Evolutionary conservation across 371 early-diverging fungal genomes (phyloP).

Genomic region (Mucor plumbeus): DNA sequence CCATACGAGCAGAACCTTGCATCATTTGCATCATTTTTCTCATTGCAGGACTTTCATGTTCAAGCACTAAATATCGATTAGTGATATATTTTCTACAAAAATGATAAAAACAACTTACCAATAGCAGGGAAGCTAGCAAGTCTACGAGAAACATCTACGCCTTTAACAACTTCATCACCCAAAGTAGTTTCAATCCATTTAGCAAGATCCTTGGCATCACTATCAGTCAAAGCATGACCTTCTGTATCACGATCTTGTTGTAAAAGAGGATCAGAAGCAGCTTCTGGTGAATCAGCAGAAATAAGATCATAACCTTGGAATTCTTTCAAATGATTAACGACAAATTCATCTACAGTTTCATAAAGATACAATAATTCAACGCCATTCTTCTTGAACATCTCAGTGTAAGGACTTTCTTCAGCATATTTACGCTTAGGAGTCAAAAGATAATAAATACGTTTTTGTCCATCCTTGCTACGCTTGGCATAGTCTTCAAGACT

Average conservation of each 20-base stretch:
- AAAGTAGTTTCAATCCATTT: slow-evolving; percentile 70
- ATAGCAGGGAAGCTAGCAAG: slow-evolving; percentile 77
- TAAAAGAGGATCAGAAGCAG: slow-evolving; percentile 53
- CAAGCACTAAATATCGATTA: slow-evolving; percentile 51
- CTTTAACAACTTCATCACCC: slow-evolving; percentile 64
- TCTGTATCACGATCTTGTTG: slow-evolving; percentile 38
- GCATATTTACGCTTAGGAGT: slow-evolving; percentile 82
- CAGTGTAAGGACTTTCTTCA: slow-evolving; percentile 87
- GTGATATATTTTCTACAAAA: background rate
- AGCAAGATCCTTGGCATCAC: slow-evolving; percentile 67
- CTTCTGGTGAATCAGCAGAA: slow-evolving; percentile 79
- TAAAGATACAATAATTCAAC: slow-evolving; percentile 81
- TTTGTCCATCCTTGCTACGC: slow-evolving; percentile 87
- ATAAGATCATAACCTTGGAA: slow-evolving; percentile 83
- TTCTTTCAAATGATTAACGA: slow-evolving; percentile 74
- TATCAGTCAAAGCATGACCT: slow-evolving; percentile 47
- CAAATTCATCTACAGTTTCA: slow-evolving; percentile 92
- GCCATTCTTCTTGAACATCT: slow-evolving; percentile 77
- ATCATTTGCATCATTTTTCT: slow-evolving; percentile 79
- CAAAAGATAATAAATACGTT: slow-evolving; percentile 92
- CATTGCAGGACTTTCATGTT: slow-evolving; percentile 79
- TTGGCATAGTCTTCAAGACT: slow-evolving; percentile 89
- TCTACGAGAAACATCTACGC: slow-evolving; percentile 74
- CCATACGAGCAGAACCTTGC: slow-evolving; percentile 70
- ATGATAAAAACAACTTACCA: slow-evolving; percentile 33